Evolutionary conservation across 2,329 filamentous ascomycete genomes (phyloP), one percentile per base, ranked within the genome.

Genomic region (Aureobasidium sp.): DNA sequence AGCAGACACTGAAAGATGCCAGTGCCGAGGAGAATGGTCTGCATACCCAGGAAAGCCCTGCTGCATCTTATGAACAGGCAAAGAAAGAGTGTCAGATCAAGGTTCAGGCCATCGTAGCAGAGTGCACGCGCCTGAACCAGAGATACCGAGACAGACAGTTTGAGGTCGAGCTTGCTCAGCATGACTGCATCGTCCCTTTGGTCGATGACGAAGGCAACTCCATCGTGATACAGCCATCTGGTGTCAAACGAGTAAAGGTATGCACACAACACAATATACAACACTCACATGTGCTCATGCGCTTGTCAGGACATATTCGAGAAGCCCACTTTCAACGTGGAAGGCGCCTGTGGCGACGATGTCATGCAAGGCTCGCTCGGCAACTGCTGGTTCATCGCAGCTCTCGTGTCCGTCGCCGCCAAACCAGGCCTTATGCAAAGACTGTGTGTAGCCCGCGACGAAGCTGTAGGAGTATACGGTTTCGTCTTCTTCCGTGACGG

Each of bases 101-200:
- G 55, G 82, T 85, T 6, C 74, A 77, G 9, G 80, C 81, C 62
- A 84, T 84, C 60, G 78, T 81, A 31, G 77, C 76, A 61, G 82
- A 85, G 67, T 95, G 90, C 70, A 79, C 84, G 23, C 81, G 88
- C 9, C 78, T 90, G 61, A 95, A 95, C 72, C 87, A 90, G 68
- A 93, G 90, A 72, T 96, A 95, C 70, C 82, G 87, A 17, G 90
- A 95, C 69, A 83, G 86, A n/a, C 85, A 94, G 71, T 95, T 95
- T 69, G 88, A 95, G 70, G 84, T 95, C 55, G 90, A 94, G 69
- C 77, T 46, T 13, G 25, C 29, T 5, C 40, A 58, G 33, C 21
- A 25, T 4, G 55, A 58, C 31, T 58, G 55, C 10, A 58, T 58
- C 11, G 15, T 46, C 3, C 55, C 55, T 8, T 33, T 58, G 21